These are phyloP conservation scores for Jamesozyma spencerorum DNA, from an alignment of 805 yeast species.

Conservation along the genomic window DNA sequence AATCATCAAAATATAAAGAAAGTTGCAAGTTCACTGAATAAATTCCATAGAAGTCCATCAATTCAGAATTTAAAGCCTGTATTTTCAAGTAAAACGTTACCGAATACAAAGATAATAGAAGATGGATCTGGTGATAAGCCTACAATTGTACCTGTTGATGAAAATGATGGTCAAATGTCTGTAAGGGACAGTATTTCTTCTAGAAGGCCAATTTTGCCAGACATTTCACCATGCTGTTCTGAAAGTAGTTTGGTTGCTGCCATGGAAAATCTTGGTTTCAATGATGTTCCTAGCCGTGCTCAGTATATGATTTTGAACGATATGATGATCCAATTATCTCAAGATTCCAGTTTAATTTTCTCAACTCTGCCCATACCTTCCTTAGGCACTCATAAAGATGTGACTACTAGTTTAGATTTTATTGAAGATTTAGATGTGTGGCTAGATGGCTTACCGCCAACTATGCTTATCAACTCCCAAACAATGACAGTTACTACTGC, in stretches of 20 bases:
- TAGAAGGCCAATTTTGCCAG: conserved; percentile 13
- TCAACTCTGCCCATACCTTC: conserved; percentile 87
- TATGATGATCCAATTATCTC: conserved; percentile 60
- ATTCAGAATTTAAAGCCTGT: conserved; percentile 38
- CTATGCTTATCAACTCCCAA: conserved; percentile 75
- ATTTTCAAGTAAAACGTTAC: conserved; percentile 64
- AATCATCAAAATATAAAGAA: conserved; percentile 2
- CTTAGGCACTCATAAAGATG: conserved; percentile 67
- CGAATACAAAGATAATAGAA: conserved; percentile 56
- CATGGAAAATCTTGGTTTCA: conserved; percentile 45
- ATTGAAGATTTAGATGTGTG: conserved; percentile 68
- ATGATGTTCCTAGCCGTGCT: conserved; percentile 83
- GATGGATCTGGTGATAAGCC: conserved; percentile 64
- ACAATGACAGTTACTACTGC: conserved; percentile 96
- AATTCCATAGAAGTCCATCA: conserved; percentile 3
- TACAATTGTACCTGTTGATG: conserved; percentile 47
- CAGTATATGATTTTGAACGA: conserved; percentile 86
- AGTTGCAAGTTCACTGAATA: conserved; percentile 1
- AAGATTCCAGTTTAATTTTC: conserved; percentile 60
- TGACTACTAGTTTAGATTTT: conserved; percentile 62
- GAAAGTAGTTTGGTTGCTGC: conserved; percentile 29
- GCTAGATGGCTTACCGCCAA: conserved; percentile 77
- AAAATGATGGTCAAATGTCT: conserved; percentile 6
- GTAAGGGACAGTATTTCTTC: conserved; percentile 1
- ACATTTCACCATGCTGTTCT: conserved; percentile 28